Base-by-base conservation (phyloP, 169 alveolate species). In the Blepharisma undulans region DNA sequence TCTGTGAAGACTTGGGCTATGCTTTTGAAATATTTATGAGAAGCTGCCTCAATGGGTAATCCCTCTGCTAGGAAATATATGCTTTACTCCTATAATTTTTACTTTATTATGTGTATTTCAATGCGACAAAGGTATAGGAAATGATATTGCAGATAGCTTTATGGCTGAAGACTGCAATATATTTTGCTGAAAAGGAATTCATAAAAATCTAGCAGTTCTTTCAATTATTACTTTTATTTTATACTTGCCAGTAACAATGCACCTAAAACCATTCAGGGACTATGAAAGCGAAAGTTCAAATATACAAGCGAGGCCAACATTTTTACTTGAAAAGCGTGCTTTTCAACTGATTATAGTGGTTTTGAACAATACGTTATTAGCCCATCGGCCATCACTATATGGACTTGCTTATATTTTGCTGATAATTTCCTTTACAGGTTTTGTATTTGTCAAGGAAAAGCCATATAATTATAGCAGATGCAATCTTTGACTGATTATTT, bases 111-210 rank as follows among this genome's bases (percentile, higher is more conserved):
- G 25, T 4, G 22, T 29, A 36, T 84, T 36, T 34, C 34, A 60
- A 21, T 84, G 89, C 18, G 36, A 34, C 25, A 16, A 84, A 84
- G 12, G 79, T 10, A 84, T 76, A 22, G 89, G 89, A 21, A 84
- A 2, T 84, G 27, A n/a, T 18, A n/a, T 84, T 3, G 36, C 89
- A 32, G 79, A 84, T 6, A n/a, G 71, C 7, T 84, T 84, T 36
- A 21, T 84, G 2, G 36, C 2, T 6, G 60, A 84, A 59, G 89
- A 84, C n/a, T 84, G 89, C 79, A 32, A 1, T 4, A 48, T 25
- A 36, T 84, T 32, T 84, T 84, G 89, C 89, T 84, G 89, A 79
- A 59, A 84, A 84, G 89, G 79, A 0, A 5, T 1, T 2, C 89
- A 84, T n/a, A 18, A 34, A 0, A 60, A 4, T 10, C 36, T 32